These are phyloP conservation scores for Fusarium proliferatum DNA, from an alignment of 2,329 filamentous ascomycete species.

Conservation along the genomic window DNA sequence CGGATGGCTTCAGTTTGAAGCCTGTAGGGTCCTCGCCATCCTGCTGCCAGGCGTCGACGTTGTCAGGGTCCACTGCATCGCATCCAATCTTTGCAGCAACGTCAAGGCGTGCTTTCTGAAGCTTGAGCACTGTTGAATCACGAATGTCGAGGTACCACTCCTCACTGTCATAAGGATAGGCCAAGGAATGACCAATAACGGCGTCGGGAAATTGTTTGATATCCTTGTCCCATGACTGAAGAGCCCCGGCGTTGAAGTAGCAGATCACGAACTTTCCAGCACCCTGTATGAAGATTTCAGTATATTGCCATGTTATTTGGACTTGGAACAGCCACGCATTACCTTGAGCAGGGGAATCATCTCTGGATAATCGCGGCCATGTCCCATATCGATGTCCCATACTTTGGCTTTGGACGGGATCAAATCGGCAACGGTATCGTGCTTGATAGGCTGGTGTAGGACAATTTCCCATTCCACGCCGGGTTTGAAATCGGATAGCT, in stretches of 20 bases:
- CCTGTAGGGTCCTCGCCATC: conserved; percentile 44
- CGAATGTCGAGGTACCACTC: conserved; percentile 49
- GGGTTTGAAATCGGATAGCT: conserved; percentile 41
- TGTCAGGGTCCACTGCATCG: conserved; percentile 51
- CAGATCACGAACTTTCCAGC: conserved; percentile 49
- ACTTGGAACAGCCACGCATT: not conserved
- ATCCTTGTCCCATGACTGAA: conserved; percentile 47
- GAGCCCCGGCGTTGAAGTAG: conserved; percentile 50
- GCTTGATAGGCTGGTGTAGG: conserved; percentile 47
- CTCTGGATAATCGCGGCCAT: conserved; percentile 40
- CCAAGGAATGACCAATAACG: conserved; percentile 42
- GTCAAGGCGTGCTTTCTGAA: conserved; percentile 48
- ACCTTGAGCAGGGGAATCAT: conserved; percentile 48
- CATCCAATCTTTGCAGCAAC: conserved; percentile 46
- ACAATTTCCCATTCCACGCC: conserved; percentile 48
- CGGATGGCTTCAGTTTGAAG: conserved; percentile 44
- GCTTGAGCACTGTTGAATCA: conserved; percentile 38
- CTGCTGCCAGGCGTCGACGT: conserved; percentile 48
- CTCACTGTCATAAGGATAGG: conserved; percentile 41
- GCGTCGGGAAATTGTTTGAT: conserved; percentile 40
- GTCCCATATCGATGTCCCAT: conserved; percentile 49
- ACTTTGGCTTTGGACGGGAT: conserved; percentile 44
- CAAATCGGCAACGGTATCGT: conserved; percentile 39
- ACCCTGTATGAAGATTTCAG: conserved; percentile 8
- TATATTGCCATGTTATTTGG: not conserved